These are phyloP conservation scores for Aspergillus udagawae DNA, from an alignment of 2,329 filamentous ascomycete species.

Conservation along the genomic window DNA sequence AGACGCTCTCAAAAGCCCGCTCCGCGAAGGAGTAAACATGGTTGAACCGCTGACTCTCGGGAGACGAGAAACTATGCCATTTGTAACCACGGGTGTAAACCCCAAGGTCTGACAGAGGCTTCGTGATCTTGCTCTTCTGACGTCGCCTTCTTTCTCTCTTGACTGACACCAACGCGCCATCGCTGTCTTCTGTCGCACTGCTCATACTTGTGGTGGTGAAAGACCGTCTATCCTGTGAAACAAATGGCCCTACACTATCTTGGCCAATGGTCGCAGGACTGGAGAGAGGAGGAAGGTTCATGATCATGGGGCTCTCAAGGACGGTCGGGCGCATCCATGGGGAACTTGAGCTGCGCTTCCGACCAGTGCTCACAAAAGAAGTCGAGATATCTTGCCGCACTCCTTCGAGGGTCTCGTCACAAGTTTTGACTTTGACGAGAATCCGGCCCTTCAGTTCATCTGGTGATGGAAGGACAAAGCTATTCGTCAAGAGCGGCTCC, in stretches of 20 bases:
- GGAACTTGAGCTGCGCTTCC: conserved; percentile 70
- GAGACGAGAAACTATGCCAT: conserved; percentile 72
- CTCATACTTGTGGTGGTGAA: conserved; percentile 52
- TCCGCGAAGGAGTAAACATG: conserved; percentile 96
- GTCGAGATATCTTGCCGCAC: conserved; percentile 39
- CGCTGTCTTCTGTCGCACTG: conserved; percentile 73
- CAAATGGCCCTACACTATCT: conserved; percentile 41
- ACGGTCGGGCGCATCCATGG: conserved; percentile 63
- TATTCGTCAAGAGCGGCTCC: conserved; percentile 66
- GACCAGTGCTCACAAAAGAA: conserved; percentile 37
- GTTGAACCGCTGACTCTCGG: conserved; percentile 81
- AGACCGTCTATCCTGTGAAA: conserved; percentile 50
- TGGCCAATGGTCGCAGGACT: conserved; percentile 52
- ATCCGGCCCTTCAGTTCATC: conserved; percentile 80
- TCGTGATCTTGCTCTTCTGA: conserved; percentile 76
- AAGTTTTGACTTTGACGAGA: conserved; percentile 90
- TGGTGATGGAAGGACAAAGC: conserved; percentile 72
- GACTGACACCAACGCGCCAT: conserved; percentile 51
- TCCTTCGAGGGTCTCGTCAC: conserved; percentile 52
- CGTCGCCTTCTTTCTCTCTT: conserved; percentile 59
- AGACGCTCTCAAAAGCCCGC: conserved; percentile 77
- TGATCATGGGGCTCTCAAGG: conserved; percentile 54
- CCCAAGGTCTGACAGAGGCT: conserved; percentile 76
- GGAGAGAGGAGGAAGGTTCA: conserved; percentile 47
- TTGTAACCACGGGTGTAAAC: conserved; percentile 77